These are phyloP conservation scores for Pichiaceae sp. DNA, from an alignment of 1,139 yeast species.

Conservation along the genomic window DNA sequence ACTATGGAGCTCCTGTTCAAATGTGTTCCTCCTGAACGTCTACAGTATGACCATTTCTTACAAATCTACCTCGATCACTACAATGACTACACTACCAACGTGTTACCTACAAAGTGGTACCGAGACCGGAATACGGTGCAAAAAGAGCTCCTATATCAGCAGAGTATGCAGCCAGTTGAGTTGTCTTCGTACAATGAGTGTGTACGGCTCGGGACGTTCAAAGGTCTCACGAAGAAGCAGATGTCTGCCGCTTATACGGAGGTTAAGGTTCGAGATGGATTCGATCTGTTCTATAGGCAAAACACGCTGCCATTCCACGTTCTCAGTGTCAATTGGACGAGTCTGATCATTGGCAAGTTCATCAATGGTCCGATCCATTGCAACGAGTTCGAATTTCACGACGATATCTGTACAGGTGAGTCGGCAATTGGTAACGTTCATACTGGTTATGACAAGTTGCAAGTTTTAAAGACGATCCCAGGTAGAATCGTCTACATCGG, in stretches of 20 bases:
- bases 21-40: constrained; percentile 34
- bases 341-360: constrained; percentile 35
- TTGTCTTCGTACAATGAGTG: constrained; percentile 41
- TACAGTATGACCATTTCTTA: constrained; percentile 38
- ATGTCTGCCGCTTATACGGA: constrained; percentile 29
- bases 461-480: constrained; percentile 15
- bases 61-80: constrained; percentile 37
- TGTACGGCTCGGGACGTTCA: constrained; percentile 33
- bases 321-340: constrained; percentile 63
- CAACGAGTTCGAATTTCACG: constrained; percentile 42
- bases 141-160: constrained; percentile 38
- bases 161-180: constrained; percentile 40
- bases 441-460: constrained; percentile 50
- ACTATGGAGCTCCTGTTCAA: constrained; percentile 46
- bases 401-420: constrained; percentile 32
- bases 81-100: constrained; percentile 13
- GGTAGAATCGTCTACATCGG: constrained; percentile 43
- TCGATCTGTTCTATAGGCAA: constrained; percentile 28
- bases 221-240: constrained; percentile 29
- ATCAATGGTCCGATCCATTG: constrained; percentile 25
- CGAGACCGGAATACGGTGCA: constrained; percentile 23
- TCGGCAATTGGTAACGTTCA: constrained; percentile 24
- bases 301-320: constrained; percentile 29
- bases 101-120: constrained; percentile 12
- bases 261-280: constrained; percentile 37